Conservation (phyloP, 176 grass and related monocot species). For the Calamus simplicifolius region DNA sequence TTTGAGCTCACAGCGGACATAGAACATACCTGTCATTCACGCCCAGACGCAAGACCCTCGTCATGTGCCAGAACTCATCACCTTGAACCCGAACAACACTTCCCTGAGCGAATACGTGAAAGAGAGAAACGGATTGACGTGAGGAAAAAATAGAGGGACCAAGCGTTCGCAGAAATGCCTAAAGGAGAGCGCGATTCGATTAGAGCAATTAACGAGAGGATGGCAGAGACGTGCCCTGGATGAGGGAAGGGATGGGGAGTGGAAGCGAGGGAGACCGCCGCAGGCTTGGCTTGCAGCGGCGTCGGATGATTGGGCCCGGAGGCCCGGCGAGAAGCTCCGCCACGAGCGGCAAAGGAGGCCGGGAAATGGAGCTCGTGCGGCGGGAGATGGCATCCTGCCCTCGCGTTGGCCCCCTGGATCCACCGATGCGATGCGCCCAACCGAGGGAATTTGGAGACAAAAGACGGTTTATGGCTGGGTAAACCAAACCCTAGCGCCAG, state of each 20-base stretch:
- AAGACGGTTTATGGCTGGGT: too few species aligned
- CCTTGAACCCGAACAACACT: slow-evolving; percentile 77
- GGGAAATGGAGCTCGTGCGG: too few species aligned
- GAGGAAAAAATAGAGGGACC: slow-evolving; percentile 1
- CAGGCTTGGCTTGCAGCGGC: slow-evolving; percentile 35
- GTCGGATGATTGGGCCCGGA: slow-evolving; percentile 29
- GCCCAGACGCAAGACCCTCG: slow-evolving; percentile 67
- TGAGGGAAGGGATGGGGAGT: slow-evolving; percentile 52
- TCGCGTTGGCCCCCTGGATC: too few species aligned
- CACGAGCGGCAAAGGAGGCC: background rate
- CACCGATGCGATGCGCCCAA: too few species aligned
- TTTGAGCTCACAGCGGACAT: too few species aligned
- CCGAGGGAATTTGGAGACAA: too few species aligned
- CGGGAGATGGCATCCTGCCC: too few species aligned
- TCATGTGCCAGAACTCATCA: slow-evolving; percentile 96
- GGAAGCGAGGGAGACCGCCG: slow-evolving; percentile 67
- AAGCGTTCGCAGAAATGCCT: slow-evolving; percentile 46
- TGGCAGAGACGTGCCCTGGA: slow-evolving; percentile 25
- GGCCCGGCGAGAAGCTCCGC: background rate
- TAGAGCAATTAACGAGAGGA: background rate
- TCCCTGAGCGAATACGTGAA: slow-evolving; percentile 28
- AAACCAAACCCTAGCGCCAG: too few species aligned
- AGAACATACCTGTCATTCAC: slow-evolving; percentile 49
- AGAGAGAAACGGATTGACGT: background rate
- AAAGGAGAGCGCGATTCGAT: background rate